A percentile compares a stretch with the other conserved stretches of the same genome.
These are phyloP conservation scores for Chlorociboria aeruginascens DNA, from an alignment of 495 filamentous ascomycete genomes.

Conservation along the genomic window DNA sequence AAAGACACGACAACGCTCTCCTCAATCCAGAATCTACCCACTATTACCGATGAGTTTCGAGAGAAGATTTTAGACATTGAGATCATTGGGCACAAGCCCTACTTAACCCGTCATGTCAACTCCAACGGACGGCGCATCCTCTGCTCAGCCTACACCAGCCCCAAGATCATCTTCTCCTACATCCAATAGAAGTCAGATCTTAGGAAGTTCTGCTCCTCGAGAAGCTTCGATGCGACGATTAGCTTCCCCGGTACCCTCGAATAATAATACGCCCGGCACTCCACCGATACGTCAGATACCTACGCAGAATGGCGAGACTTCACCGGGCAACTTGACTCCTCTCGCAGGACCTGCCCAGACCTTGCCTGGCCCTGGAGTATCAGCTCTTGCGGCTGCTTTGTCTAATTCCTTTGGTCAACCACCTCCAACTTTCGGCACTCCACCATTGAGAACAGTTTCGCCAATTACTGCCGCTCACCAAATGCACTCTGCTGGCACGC, in stretches of 20 bases:
- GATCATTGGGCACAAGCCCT: no score
- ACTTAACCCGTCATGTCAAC: conserved; percentile 22
- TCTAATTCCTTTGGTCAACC: conserved; percentile 49
- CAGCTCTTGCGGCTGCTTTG: conserved; percentile 64
- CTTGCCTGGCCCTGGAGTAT: conserved; percentile 54
- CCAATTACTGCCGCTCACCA: conserved; percentile 34
- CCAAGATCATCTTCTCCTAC: conserved; percentile 29
- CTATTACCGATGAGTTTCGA: no score
- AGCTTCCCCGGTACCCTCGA: conserved; percentile 53
- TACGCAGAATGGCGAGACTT: conserved; percentile 20
- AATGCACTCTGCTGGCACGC: conserved; percentile 34
- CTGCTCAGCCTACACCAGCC: conserved; percentile 22
- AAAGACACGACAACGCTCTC: no score
- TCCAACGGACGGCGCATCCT: conserved; percentile 24
- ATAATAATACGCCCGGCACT: conserved; percentile 29
- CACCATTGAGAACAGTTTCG: conserved; percentile 44
- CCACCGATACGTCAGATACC: conserved; percentile 36
- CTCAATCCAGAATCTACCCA: no score
- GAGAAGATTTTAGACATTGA: no score
- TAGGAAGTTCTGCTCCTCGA: conserved; percentile 37
- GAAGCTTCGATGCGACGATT: conserved; percentile 60
- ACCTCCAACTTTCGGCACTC: conserved; percentile 49
- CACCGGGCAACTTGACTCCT: conserved; percentile 29
- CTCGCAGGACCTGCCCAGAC: conserved; percentile 40
- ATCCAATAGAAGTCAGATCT: conserved; percentile 29